These are phyloP conservation scores for Eucalyptus sp. DNA, from an alignment of 345 rosid species.

Conservation along the genomic window DNA sequence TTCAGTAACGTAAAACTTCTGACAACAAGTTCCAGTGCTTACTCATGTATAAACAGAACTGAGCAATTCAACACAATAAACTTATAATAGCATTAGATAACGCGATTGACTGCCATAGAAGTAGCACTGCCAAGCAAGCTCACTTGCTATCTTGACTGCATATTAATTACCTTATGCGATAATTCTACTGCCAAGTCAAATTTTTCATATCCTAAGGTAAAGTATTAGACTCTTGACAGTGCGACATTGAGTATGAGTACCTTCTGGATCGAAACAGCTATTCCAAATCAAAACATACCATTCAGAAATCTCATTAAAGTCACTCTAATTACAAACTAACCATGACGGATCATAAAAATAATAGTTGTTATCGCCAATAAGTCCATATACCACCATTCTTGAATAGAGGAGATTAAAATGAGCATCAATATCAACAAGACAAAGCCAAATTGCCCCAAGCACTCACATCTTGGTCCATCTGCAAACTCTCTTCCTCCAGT, in stretches of 20 bases:
- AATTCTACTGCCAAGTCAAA: neutral
- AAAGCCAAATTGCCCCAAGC: neutral
- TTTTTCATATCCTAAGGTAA: neutral
- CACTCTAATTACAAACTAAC: neutral
- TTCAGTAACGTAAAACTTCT: neutral
- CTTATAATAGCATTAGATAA: neutral
- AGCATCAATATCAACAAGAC: neutral
- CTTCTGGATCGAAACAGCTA: neutral
- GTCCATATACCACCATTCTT: neutral
- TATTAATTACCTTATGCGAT: neutral
- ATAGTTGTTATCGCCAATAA: neutral
- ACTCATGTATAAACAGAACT: neutral
- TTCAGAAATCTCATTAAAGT: neutral
- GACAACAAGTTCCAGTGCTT: neutral
- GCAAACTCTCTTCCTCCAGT: slow-evolving; percentile 61
- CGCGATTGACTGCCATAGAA: neutral
- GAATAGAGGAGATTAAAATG: neutral
- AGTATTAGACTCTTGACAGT: neutral
- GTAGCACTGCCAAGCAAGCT: neutral
- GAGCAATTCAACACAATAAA: neutral
- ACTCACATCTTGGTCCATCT: slow-evolving; percentile 79
- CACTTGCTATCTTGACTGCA: neutral
- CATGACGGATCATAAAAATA: neutral
- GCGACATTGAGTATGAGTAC: neutral
- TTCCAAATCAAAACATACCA: neutral